These are phyloP conservation scores for Geotrichum candidum DNA, from an alignment of 1,139 yeast species.

Conservation along the genomic window DNA sequence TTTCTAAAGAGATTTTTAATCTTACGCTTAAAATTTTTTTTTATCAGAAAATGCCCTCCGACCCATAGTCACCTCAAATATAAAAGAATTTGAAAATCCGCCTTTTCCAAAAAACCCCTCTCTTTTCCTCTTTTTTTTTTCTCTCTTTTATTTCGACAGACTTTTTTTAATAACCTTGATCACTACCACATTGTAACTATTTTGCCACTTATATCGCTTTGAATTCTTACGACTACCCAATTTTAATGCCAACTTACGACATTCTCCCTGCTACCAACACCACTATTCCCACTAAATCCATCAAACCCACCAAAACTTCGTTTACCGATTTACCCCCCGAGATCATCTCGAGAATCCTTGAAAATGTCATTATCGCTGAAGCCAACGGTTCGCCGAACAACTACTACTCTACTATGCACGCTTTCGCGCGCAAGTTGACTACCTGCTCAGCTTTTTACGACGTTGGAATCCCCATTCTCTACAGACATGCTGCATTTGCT, in stretches of 20 bases:
- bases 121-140: background rate
- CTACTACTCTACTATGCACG: conserved; percentile 20
- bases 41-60: background rate
- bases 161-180: background rate
- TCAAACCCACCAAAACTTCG: background rate
- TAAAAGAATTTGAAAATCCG: background rate
- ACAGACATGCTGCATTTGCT: conserved; percentile 66
- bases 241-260: conserved; percentile 9
- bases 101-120: background rate
- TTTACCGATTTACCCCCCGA: conserved; percentile 32
- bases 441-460: conserved; percentile 35
- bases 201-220: background rate
- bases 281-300: background rate
- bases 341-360: conserved; percentile 31
- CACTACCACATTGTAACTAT: background rate
- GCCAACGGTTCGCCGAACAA: conserved; percentile 19
- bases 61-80: background rate
- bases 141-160: background rate
- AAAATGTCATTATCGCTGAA: conserved; percentile 27
- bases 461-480: conserved; percentile 42
- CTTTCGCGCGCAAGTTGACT: conserved; percentile 29
- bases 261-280: background rate
- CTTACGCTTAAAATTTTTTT: background rate
- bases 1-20: background rate
- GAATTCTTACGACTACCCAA: background rate